Evolutionary conservation across 768 basidiomycete species (phyloP), one percentile per base, ranked within the genome.

Genomic region (Lyophyllum atratum): DNA sequence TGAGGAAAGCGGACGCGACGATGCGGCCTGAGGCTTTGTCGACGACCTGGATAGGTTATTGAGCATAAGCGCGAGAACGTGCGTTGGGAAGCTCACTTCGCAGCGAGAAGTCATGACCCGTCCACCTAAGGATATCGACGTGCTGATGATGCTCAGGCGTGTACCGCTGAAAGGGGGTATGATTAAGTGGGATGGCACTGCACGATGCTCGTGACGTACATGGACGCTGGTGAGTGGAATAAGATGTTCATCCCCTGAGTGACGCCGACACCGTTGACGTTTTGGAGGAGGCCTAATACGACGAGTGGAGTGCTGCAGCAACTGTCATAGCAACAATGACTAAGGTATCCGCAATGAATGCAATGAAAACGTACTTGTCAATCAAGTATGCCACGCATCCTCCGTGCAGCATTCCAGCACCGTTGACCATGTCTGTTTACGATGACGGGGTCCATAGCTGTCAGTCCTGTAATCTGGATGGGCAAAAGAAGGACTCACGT

Each of bases 341-440:
- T n/a, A 48, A 37, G 34, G 26, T 15, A 31, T 21, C 8, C 14
- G 17, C 29, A 15, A 31, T 40, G 31, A 12, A 34, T 12, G 11
- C 7, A 31, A 26, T 40, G 42, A 17, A 12, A 15, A 70, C 80
- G 49, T 58, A 86, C 86, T 87, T 89, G 71, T 90, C 89, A 43
- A 90, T 83, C 54, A 90, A 74, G 70, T 89, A 89, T 44, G 87
- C 85, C 31, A 90, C 68, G 53, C 86, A 87, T 37, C 85, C 88
- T n/a, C 89, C 89, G 61, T 90, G 89, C 15, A 90, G 75, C 82
- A 88, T 87, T 1, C 85, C 85, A 24, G 86, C 86, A 12, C 88
- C 88, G 62, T 90, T 91, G 29, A 90, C 74, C 86, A 89, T 89
- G 55, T 80, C 88, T 87, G 59, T 34, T 45, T 34, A 28, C 29